A percentile compares a stretch with the other conserved stretches of the same genome.
phyloP scores from a whole-genome alignment of 305 asterid species.

The Rubia balearica region DNA sequence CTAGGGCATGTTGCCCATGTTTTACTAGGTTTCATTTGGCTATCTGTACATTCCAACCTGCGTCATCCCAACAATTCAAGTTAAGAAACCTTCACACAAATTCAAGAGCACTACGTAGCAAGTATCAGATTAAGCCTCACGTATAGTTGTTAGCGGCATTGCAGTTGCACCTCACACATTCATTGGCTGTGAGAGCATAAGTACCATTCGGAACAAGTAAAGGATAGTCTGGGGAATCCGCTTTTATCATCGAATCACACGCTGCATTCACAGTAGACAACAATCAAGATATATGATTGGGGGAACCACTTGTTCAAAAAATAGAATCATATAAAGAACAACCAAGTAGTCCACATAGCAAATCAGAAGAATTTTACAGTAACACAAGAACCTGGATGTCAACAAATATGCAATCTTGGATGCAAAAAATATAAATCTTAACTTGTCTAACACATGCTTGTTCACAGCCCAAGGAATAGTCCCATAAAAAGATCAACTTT shows the following conservation, averaged over 20 bases:
- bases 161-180: constrained; percentile 66
- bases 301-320: too few relatives aligned
- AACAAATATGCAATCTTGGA: not conserved
- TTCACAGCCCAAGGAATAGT: not conserved
- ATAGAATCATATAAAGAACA: too few relatives aligned
- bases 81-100: not conserved
- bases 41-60: constrained; percentile 62
- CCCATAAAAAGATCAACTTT: not conserved
- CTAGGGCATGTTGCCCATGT: constrained; percentile 34
- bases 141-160: constrained; percentile 48
- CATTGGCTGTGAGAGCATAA: constrained; percentile 55
- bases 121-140: constrained; percentile 32
- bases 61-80: not conserved
- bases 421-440: not conserved
- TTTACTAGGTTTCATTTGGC: constrained; percentile 31
- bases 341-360: not conserved
- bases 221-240: constrained; percentile 52
- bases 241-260: constrained; percentile 32
- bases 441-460: not conserved
- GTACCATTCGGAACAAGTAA: constrained; percentile 56
- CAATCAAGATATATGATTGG: too few relatives aligned
- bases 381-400: not conserved
- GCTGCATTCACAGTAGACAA: constrained; percentile 9
- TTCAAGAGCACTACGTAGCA: not conserved
- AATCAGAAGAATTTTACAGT: not conserved